Percentiles rank a stretch among this genome's conserved stretches.
These are phyloP conservation scores for Blastobotrys terrestris DNA, from an alignment of 805 yeast species.

Conservation along the genomic window DNA sequence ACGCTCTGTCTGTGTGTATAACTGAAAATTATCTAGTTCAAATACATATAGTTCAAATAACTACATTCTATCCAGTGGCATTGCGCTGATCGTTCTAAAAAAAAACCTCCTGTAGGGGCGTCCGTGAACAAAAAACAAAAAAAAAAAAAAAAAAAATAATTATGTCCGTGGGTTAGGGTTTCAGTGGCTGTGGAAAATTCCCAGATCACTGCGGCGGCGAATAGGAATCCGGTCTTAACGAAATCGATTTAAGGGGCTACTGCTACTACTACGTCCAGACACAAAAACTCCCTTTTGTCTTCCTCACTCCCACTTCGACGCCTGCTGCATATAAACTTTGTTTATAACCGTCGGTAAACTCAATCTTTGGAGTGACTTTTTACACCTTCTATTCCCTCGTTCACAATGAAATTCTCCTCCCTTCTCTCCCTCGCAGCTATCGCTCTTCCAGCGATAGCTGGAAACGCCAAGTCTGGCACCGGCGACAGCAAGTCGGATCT, in stretches of 20 bases:
- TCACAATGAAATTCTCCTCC: slow-evolving; percentile 22
- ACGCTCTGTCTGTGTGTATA: too few relatives aligned
- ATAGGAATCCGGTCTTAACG: neutral
- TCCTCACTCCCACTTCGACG: neutral
- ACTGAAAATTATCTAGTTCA: too few relatives aligned
- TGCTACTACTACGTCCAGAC: too few relatives aligned
- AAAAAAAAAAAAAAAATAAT: too few relatives aligned
- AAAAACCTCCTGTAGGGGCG: neutral
- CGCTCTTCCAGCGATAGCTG: slow-evolving; percentile 16
- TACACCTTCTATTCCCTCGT: neutral
- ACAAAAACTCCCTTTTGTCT: too few relatives aligned
- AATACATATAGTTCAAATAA: too few relatives aligned
- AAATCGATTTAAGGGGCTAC: neutral
- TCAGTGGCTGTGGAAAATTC: neutral
- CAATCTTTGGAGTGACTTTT: too few relatives aligned
- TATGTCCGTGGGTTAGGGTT: neutral
- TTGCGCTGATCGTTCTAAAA: too few relatives aligned
- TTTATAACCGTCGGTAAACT: too few relatives aligned
- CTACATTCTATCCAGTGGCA: too few relatives aligned
- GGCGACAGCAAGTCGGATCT: slow-evolving; percentile 17
- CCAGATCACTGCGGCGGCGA: neutral
- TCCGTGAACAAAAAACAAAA: too few relatives aligned
- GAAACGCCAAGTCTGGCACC: slow-evolving; percentile 24
- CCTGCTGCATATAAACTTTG: slow-evolving; percentile 1
- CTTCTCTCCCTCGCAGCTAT: neutral